Conservation (phyloP, 2,329 filamentous ascomycete genomes). For the Fusarium tupiense region DNA sequence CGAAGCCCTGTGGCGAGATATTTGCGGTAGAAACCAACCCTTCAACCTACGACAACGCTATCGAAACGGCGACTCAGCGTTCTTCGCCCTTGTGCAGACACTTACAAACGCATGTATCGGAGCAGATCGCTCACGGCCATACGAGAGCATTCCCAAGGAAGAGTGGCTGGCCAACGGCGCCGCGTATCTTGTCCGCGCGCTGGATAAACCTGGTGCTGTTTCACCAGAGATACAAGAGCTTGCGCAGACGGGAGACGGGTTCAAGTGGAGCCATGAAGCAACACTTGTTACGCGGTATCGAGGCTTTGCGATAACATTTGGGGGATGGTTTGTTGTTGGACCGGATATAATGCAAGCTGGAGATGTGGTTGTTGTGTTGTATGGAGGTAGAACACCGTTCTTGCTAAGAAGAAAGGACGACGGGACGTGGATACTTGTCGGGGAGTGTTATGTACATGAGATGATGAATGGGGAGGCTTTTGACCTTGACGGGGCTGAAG, state of each 20-base stretch:
- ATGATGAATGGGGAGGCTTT: conserved; percentile 50
- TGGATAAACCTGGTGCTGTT: conserved; percentile 14
- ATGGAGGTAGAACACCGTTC: conserved; percentile 48
- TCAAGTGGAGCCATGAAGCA: conserved; percentile 50
- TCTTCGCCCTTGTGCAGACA: conserved; percentile 49
- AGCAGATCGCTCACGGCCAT: conserved; percentile 41
- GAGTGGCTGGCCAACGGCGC: conserved; percentile 48
- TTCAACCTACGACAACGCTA: conserved; percentile 44
- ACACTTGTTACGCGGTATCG: conserved; percentile 49
- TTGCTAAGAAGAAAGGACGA: conserved; percentile 38
- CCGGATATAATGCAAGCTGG: conserved; percentile 45
- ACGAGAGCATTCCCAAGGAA: conserved; percentile 35
- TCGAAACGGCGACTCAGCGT: conserved; percentile 41
- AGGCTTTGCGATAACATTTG: conserved; percentile 46
- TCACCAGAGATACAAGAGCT: conserved; percentile 39
- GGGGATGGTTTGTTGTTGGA: conserved; percentile 48
- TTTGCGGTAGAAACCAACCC: conserved; percentile 36
- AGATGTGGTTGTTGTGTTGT: conserved; percentile 47
- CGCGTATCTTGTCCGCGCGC: conserved; percentile 45
- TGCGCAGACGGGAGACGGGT: conserved; percentile 44
- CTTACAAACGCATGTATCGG: conserved; percentile 48
- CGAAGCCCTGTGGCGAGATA: conserved; percentile 43
- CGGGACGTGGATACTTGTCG: conserved; percentile 43
- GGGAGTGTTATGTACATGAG: conserved; percentile 52
- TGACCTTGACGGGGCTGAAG: conserved; percentile 26